Evolutionary conservation across 1,139 yeast species (phyloP), one percentile per base, ranked within the genome.

Genomic region (Eremothecium cymbalariae): DNA sequence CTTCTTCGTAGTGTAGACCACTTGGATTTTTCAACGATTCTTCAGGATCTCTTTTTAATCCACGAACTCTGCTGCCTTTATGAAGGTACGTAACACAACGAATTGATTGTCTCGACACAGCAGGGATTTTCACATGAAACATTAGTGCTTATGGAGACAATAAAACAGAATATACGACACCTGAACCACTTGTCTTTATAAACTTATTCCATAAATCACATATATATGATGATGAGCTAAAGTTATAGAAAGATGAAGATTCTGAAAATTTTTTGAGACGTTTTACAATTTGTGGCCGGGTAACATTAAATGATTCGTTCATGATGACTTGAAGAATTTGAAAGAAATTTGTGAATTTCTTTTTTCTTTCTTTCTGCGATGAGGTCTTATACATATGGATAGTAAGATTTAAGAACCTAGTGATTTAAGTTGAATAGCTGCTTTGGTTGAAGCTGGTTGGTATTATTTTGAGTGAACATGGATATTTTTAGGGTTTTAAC

Each of bases 401-500:
- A n/a, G n/a, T n/a, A n/a, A n/a, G n/a, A n/a, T n/a, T n/a, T n/a
- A n/a, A n/a, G n/a, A n/a, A n/a, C n/a, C n/a, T n/a, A n/a, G n/a
- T n/a, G n/a, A n/a, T 17, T 28, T 28, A 8, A 8, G 11, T 20
- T 21, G 3, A 7, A 29, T 21, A 8, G 8, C 3, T 11, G n/a
- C 5, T 13, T 11, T 8, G 26, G 12, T n/a, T 8, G 26, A n/a
- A n/a, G 11, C 11, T 23, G 11, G 9, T n/a, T 8, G n/a, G 8
- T 8, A 8, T 11, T n/a, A 23, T 14, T n/a, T n/a, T 17, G 25
- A 6, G 18, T 17, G 8, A 46, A 16, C 13, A 88, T 90, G 98
- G 98, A 90, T 63, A 80, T 88, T 45, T 88, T 90, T 57, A 69
- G 85, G 50, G 77, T 90, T 3, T 68, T 90, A 33, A 69, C 86